Base-by-base conservation (phyloP, 169 alveolate species). In the Cryptosporidium felis region DNA sequence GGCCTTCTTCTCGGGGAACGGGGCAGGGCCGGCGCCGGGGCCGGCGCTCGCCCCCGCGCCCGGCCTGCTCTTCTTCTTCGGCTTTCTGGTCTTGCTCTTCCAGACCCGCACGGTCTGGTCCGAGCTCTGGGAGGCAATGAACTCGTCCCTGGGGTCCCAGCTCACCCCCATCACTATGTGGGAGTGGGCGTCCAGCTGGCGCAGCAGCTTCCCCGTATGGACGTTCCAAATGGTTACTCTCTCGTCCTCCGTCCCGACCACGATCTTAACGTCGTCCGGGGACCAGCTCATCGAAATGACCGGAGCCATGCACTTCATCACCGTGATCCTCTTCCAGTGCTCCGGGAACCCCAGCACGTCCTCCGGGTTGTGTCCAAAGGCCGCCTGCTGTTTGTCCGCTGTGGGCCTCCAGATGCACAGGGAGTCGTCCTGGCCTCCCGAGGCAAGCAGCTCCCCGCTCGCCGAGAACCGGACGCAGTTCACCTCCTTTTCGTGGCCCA, bases 401-500 rank as follows among this genome's bases (percentile, higher is more conserved):
- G 85, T 74, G 32, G 85, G 85, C 23, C 1, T 74, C 85, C 85
- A 74, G n/a, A 74, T 74, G 23, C 67, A 74, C 2, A 74, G 44
- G 18, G 90, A 89, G 89, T 80, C 88, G 91, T 94, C 97, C 65
- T 90, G 95, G 21, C 97, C 97, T 4, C 97, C 97, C 4, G 97
- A 90, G 3, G 96, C 97, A 46, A 94, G 80, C 28, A 92, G 61
- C 41, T 88, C 81, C 18, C 97, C 97, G 65, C 81, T 89, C 60
- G 94, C 92, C 34, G 91, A 88, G 94, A 95, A 94, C 38, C 97
- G 81, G 21, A 94, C 96, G 61, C 95, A 91, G 63, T 94, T 94
- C 51, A 94, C 95, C 67, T 94, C 97, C 26, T 94, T 94, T 61
- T 91, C 94, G 80, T 94, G 97, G 5, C 97, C 97, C 1, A 94